Percentiles rank a stretch among this genome's conserved stretches.
These are phyloP conservation scores for Crataegus laevigata DNA, from an alignment of 306 rosid species.

Conservation along the genomic window DNA sequence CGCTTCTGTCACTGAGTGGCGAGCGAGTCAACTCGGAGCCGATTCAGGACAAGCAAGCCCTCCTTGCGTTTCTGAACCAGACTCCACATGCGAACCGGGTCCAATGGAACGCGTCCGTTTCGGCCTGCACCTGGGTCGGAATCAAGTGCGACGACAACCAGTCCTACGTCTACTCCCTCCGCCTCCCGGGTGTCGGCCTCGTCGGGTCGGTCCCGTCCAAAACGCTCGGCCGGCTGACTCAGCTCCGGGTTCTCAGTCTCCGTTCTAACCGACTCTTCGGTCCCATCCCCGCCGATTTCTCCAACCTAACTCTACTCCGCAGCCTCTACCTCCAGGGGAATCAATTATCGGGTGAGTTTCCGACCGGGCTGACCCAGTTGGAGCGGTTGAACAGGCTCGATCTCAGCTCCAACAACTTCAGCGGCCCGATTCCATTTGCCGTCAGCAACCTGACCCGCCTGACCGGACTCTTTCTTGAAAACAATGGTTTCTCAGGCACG, in stretches of 20 bases:
- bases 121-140: constrained; percentile 89
- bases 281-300: constrained; percentile 67
- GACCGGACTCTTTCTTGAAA: constrained; percentile 54
- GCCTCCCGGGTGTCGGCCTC: constrained; percentile 76
- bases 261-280: constrained; percentile 71
- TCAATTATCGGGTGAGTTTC: constrained; percentile 54
- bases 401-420: constrained; percentile 67
- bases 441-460: constrained; percentile 63
- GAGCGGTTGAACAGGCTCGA: constrained; percentile 62
- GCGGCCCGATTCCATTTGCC: constrained; percentile 66
- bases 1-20: constrained; percentile 14
- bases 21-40: constrained; percentile 54
- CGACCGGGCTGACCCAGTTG: constrained; percentile 33
- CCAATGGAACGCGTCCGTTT: constrained; percentile 69
- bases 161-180: constrained; percentile 50
- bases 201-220: constrained; percentile 62
- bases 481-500: constrained; percentile 56
- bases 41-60: constrained; percentile 77
- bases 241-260: constrained; percentile 77
- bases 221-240: constrained; percentile 51
- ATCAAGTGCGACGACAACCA: constrained; percentile 40
- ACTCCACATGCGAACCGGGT: constrained; percentile 62
- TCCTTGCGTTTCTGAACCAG: constrained; percentile 54
- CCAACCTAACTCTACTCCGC: constrained; percentile 56
- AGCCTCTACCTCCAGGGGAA: constrained; percentile 67